Evolutionary conservation across 768 basidiomycete genomes (phyloP).

Genomic region (Pisolithus microcarpus): DNA sequence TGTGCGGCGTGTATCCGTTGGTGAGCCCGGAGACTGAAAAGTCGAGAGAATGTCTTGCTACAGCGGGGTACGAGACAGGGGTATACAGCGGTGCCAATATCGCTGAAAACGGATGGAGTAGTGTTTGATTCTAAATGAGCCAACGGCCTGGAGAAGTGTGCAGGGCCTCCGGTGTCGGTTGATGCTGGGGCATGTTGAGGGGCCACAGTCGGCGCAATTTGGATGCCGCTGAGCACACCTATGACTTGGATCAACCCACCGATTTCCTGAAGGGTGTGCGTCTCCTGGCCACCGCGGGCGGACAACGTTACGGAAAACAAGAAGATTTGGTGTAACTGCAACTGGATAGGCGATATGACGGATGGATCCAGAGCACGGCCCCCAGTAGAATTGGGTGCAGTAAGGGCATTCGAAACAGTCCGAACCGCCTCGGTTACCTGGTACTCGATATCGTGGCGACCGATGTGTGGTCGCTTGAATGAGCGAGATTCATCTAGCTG

Average conservation of each 20-base stretch:
- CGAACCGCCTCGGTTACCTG: slow-evolving; percentile 58
- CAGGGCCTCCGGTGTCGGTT: slow-evolving; percentile 11
- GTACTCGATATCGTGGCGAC: slow-evolving; percentile 41
- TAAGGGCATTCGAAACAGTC: slow-evolving; percentile 45
- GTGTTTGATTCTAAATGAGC: slow-evolving; percentile 18
- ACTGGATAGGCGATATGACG: slow-evolving; percentile 63
- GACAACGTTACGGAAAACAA: slow-evolving; percentile 72
- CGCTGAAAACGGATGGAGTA: slow-evolving; percentile 26
- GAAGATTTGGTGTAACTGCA: slow-evolving; percentile 69
- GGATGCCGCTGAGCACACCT: slow-evolving; percentile 71
- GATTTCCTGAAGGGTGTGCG: slow-evolving; percentile 63
- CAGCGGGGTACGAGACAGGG: slow-evolving; percentile 66
- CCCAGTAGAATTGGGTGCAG: slow-evolving; percentile 26
- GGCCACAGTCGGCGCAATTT: slow-evolving; percentile 43
- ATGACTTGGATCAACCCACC: slow-evolving; percentile 78
- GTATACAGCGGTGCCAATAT: slow-evolving; percentile 72
- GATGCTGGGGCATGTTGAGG: slow-evolving; percentile 26
- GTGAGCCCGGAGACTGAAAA: slow-evolving; percentile 66
- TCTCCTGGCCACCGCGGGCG: slow-evolving; percentile 42
- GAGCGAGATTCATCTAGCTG: slow-evolving; percentile 20
- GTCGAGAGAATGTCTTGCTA: slow-evolving; percentile 59
- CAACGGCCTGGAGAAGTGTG: slow-evolving; percentile 28
- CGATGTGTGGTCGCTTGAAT: slow-evolving; percentile 42
- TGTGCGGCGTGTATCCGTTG: slow-evolving; percentile 58
- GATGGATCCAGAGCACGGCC: slow-evolving; percentile 44